phyloP scores from a whole-genome alignment of 2,329 filamentous ascomycete genomes.

The Orbilia oligospora region DNA sequence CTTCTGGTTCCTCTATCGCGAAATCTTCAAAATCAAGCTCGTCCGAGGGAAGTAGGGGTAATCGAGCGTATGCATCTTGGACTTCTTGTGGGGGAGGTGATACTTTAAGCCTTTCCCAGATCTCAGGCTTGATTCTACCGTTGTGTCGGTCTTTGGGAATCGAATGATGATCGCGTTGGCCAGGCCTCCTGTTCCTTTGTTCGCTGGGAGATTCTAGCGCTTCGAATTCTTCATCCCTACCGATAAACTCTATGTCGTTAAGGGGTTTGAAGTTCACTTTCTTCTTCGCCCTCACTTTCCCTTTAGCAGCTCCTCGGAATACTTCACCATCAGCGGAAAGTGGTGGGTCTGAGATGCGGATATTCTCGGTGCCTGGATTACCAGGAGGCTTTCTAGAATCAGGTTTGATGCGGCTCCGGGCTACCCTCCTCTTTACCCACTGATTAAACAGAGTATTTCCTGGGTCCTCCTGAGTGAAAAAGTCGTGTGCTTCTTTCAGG shows the following conservation, averaged over 20 bases:
- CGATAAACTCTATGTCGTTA: not conserved
- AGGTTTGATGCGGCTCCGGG: not conserved
- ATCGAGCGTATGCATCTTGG: constrained; percentile 1
- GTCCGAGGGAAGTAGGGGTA: not conserved
- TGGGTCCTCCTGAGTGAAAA: constrained; percentile 15
- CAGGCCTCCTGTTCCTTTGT: not conserved
- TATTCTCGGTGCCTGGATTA: not conserved
- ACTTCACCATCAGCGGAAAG: not conserved
- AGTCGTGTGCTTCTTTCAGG: not conserved
- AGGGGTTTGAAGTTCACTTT: constrained; percentile 1
- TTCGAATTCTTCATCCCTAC: not conserved
- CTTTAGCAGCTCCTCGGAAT: not conserved
- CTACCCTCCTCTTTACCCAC: not conserved
- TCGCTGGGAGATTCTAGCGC: constrained; percentile 6
- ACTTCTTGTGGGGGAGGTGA: not conserved
- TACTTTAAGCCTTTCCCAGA: not conserved
- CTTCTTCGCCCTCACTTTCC: not conserved
- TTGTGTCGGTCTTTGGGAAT: not conserved
- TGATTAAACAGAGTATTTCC: not conserved
- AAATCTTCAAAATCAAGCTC: not conserved
- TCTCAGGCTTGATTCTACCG: not conserved
- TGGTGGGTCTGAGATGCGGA: not conserved
- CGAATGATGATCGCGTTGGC: not conserved
- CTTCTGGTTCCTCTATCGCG: not conserved
- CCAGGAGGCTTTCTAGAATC: not conserved